A percentile compares a stretch with the other conserved stretches of the same genome.
phyloP scores from a whole-genome alignment of 176 grass and related monocot genomes.

The Neostapfia colusana region DNA sequence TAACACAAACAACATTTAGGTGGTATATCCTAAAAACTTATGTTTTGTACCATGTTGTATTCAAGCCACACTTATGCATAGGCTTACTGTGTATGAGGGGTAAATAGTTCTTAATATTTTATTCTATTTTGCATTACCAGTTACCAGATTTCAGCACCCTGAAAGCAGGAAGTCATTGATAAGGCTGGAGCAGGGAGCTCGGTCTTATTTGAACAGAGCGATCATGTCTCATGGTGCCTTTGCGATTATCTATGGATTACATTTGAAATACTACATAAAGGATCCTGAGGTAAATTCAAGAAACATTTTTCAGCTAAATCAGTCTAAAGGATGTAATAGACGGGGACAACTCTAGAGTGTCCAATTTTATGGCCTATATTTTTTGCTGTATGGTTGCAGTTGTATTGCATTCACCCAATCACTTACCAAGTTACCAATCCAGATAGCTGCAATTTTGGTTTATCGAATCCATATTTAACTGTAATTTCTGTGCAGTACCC shows the following conservation, averaged over 20 bases:
- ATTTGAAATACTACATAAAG: constrained; percentile 84
- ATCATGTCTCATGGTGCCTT: constrained; percentile 64
- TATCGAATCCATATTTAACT: neutral
- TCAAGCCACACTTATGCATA: constrained; percentile 21
- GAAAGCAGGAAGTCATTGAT: constrained; percentile 75
- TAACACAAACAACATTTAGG: constrained; percentile 17
- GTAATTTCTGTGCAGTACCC: constrained; percentile 3
- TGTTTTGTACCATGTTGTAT: constrained; percentile 1
- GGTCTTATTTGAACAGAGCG: constrained; percentile 68
- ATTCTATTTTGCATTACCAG: constrained; percentile 46
- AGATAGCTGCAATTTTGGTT: constrained; percentile 1
- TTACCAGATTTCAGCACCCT: constrained; percentile 62
- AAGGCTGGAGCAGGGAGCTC: constrained; percentile 73
- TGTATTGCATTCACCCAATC: neutral
- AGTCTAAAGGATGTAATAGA: neutral
- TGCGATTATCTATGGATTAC: constrained; percentile 78
- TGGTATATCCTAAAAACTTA: constrained; percentile 13
- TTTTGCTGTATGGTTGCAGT: constrained; percentile 10
- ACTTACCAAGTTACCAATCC: constrained; percentile 1
- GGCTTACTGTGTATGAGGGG: neutral
- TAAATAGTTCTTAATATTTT: constrained; percentile 10
- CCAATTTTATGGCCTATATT: constrained; percentile 5
- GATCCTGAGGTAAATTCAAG: constrained; percentile 59
- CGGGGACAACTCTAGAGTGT: neutral
- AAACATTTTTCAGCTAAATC: constrained; percentile 23